These are phyloP conservation scores for Suhomyces coccinellae DNA, from an alignment of 1,139 yeast genomes.

Conservation along the genomic window DNA sequence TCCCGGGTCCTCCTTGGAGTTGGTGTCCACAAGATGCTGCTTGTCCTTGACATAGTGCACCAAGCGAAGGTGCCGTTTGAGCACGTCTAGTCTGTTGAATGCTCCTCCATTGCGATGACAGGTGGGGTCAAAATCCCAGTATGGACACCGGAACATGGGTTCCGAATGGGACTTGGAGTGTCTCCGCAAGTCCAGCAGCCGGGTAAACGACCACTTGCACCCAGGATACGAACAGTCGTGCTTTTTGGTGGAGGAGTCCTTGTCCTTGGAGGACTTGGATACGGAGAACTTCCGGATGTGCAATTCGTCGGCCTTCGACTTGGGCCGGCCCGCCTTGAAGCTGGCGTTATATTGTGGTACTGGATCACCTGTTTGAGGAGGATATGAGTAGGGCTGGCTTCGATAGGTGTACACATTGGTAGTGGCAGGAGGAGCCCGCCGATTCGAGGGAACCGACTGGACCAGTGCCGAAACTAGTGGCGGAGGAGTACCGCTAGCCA, in stretches of 20 bases:
- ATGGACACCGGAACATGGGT: conserved; percentile 71
- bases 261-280: conserved; percentile 6
- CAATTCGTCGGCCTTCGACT: conserved; percentile 6
- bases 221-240: conserved; percentile 53
- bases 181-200: conserved; percentile 66
- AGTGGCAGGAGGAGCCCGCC: not conserved
- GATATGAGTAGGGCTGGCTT: conserved; percentile 3
- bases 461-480: not conserved
- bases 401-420: conserved; percentile 7
- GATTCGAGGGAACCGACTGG: no score
- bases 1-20: conserved; percentile 51
- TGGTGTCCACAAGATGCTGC: conserved; percentile 22
- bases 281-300: conserved; percentile 12
- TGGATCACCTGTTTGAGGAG: not conserved
- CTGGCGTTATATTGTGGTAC: conserved; percentile 4
- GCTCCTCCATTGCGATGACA: conserved; percentile 76
- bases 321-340: conserved; percentile 13
- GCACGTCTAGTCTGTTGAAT: conserved; percentile 66
- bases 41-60: conserved; percentile 63
- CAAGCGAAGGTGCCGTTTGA: conserved; percentile 65
- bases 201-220: conserved; percentile 67
- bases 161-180: conserved; percentile 63
- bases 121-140: conserved; percentile 62
- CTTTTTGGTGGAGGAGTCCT: conserved; percentile 24
- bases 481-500: not conserved